Percentiles rank a stretch among this genome's conserved stretches.
These are phyloP conservation scores for Apiotrichum akiyoshidainum DNA, from an alignment of 1,284 basidiomycete genomes.

Conservation along the genomic window DNA sequence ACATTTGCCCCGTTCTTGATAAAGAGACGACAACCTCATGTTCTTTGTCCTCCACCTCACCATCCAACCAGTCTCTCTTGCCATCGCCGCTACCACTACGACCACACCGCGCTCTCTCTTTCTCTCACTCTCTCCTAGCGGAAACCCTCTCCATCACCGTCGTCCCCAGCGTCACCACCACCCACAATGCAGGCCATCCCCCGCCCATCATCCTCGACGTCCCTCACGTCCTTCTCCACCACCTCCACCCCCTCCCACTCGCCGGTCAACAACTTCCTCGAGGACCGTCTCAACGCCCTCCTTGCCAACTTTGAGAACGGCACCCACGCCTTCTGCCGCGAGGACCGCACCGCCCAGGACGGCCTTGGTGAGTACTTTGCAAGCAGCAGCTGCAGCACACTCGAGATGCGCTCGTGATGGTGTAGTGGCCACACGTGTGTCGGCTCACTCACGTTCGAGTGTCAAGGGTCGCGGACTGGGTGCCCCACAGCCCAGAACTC, in stretches of 20 bases:
- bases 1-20: too few relatives aligned
- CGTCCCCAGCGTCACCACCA: too few relatives aligned
- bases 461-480: too few relatives aligned
- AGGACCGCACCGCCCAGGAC: conserved; percentile 12
- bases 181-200: conserved; percentile 5
- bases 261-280: conserved; percentile 7
- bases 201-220: background rate
- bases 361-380: background rate
- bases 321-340: conserved; percentile 33
- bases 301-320: conserved; percentile 31
- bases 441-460: background rate
- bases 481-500: too few relatives aligned
- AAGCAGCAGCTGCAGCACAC: too few relatives aligned
- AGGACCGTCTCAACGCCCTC: conserved; percentile 28
- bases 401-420: background rate
- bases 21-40: too few relatives aligned
- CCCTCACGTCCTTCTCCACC: background rate
- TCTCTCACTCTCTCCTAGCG: background rate
- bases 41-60: too few relatives aligned
- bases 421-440: background rate
- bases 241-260: conserved; percentile 12
- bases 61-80: too few relatives aligned
- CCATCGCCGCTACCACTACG: background rate
- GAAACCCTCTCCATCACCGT: too few relatives aligned
- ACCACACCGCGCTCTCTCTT: background rate